A percentile compares a stretch with the other conserved stretches of the same genome.
Conservation (phyloP, 2,329 filamentous ascomycete species). For the Metarhizium rileyi region DNA sequence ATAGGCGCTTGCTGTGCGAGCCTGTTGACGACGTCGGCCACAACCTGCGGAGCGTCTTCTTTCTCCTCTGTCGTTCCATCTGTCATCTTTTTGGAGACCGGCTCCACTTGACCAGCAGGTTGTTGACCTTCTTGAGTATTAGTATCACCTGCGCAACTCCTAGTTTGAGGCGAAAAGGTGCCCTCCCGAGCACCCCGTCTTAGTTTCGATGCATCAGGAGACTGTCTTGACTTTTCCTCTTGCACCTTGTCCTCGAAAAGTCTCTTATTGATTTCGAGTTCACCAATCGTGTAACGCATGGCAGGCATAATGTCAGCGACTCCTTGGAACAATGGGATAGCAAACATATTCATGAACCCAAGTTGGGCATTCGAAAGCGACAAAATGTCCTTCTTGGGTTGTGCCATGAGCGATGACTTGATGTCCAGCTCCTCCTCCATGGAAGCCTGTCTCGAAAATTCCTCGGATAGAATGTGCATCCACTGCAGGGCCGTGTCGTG, state of each 20-base stretch:
- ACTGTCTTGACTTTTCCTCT: slow-evolving; percentile 45
- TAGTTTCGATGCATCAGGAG: slow-evolving; percentile 27
- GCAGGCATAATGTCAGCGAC: slow-evolving; percentile 78
- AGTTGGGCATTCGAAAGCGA: slow-evolving; percentile 83
- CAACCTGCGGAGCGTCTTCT: slow-evolving; percentile 14
- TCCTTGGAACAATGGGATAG: slow-evolving; percentile 80
- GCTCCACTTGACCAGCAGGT: slow-evolving; percentile 11
- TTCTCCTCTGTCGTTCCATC: slow-evolving; percentile 14
- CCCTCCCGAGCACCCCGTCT: slow-evolving; percentile 28
- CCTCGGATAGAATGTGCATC: slow-evolving; percentile 90
- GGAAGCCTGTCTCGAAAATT: slow-evolving; percentile 84
- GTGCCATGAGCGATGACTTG: slow-evolving; percentile 75
- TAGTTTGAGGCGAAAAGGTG: slow-evolving; percentile 34
- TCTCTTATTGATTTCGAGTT: slow-evolving; percentile 67
- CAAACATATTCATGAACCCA: slow-evolving; percentile 94
- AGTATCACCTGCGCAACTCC: slow-evolving; percentile 27
- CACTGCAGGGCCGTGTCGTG: slow-evolving; percentile 77
- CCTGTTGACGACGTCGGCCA: slow-evolving; percentile 13
- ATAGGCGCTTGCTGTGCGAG: slow-evolving; percentile 13
- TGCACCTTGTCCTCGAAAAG: slow-evolving; percentile 62
- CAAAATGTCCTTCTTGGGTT: slow-evolving; percentile 71
- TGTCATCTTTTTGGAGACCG: slow-evolving; percentile 10
- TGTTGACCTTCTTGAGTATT: slow-evolving; percentile 15
- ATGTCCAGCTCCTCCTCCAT: slow-evolving; percentile 89
- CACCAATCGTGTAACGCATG: slow-evolving; percentile 74